A percentile compares a stretch with the other conserved stretches of the same genome.
These are phyloP conservation scores for Verbena officinalis DNA, from an alignment of 257 asterid genomes.

Conservation along the genomic window DNA sequence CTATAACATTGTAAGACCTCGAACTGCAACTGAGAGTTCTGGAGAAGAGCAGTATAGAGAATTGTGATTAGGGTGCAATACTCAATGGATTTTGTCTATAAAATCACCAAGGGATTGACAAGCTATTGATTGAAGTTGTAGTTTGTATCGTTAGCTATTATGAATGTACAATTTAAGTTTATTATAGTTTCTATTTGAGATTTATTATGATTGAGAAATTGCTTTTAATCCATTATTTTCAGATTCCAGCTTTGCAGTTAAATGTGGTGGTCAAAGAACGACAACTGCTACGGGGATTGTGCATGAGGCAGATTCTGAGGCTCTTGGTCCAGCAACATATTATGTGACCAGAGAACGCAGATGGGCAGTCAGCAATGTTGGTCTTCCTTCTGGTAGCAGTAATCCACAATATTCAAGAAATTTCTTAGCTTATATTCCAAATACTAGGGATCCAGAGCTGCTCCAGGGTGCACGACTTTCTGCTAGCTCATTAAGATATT, in stretches of 20 bases:
- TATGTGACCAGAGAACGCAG: slow-evolving; percentile 43
- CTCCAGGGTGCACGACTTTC: slow-evolving; percentile 67
- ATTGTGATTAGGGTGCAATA: not conserved
- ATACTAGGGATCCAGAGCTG: slow-evolving; percentile 60
- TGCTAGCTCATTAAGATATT: slow-evolving; percentile 80
- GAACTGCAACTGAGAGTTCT: not conserved
- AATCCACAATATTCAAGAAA: slow-evolving; percentile 38
- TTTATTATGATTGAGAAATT: not conserved
- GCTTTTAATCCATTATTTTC: slow-evolving; percentile 17
- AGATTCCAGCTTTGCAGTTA: slow-evolving; percentile 74
- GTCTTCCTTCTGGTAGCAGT: slow-evolving; percentile 51
- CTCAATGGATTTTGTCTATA: not conserved
- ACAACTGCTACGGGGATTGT: slow-evolving; percentile 38
- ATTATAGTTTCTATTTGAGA: not conserved
- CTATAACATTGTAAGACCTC: not conserved
- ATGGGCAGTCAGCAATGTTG: slow-evolving; percentile 90
- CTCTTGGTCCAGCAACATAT: slow-evolving; percentile 76
- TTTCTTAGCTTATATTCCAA: slow-evolving; percentile 40
- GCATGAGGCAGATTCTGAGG: slow-evolving; percentile 55
- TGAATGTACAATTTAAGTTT: not conserved
- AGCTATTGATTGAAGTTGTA: not conserved
- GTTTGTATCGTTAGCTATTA: too few species aligned
- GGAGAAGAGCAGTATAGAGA: not conserved
- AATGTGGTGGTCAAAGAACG: slow-evolving; percentile 68
- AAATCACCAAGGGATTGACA: not conserved